Evolutionary conservation across 495 filamentous ascomycete species (phyloP).

Genomic region (Tuber brumale): DNA sequence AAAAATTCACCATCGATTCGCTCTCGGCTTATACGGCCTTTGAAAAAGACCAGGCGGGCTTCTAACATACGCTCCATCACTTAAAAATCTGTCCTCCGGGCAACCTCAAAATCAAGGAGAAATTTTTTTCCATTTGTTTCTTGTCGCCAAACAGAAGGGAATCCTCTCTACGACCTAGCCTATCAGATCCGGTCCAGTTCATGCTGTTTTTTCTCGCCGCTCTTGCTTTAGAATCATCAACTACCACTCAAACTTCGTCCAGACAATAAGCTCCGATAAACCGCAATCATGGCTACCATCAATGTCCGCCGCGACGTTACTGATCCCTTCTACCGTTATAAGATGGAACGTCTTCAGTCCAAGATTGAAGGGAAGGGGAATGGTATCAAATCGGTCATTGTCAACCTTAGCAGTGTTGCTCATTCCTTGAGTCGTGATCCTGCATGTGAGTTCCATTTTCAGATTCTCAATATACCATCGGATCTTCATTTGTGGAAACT

Average conservation of each 20-base stretch:
- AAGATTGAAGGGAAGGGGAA: slow-evolving; percentile 99
- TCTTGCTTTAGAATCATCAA: slow-evolving; percentile 32
- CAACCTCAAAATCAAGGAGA: slow-evolving; percentile 9
- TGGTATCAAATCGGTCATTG: slow-evolving; percentile 92
- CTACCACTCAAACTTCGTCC: slow-evolving; percentile 27
- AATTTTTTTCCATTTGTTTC: slow-evolving; percentile 13
- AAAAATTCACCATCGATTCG: slow-evolving; percentile 40
- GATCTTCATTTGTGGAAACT: not conserved
- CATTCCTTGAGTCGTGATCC: slow-evolving; percentile 86
- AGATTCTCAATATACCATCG: not conserved
- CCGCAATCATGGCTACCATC: slow-evolving; percentile 75
- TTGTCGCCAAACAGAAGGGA: slow-evolving; percentile 27
- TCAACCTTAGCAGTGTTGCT: slow-evolving; percentile 94
- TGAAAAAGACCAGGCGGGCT: slow-evolving; percentile 40
- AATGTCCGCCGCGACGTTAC: slow-evolving; percentile 98
- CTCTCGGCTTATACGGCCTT: slow-evolving; percentile 42
- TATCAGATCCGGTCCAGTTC: slow-evolving; percentile 30
- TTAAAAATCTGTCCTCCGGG: slow-evolving; percentile 21
- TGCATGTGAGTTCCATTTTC: slow-evolving; percentile 50
- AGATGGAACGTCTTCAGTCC: slow-evolving; percentile 97
- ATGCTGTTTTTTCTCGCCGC: slow-evolving; percentile 39
- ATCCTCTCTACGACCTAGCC: slow-evolving; percentile 12
- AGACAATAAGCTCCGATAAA: slow-evolving; percentile 38
- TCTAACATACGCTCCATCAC: slow-evolving; percentile 36
- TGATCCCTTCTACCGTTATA: slow-evolving; percentile 99